Conservation (phyloP, 805 yeast genomes). For the Yarrowia deformans region DNA sequence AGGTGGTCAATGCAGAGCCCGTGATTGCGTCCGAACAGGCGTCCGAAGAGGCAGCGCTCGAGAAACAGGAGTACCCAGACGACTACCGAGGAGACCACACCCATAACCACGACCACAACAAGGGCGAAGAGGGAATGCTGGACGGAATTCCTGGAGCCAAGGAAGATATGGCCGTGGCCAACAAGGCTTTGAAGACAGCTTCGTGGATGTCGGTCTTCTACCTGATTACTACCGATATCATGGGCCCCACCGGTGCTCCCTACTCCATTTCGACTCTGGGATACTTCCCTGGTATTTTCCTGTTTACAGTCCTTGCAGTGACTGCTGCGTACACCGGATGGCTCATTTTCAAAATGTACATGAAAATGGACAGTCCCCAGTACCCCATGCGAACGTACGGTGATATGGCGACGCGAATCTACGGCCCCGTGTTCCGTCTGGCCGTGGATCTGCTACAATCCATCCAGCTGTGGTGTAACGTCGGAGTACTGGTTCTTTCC, state of each 20-base stretch:
- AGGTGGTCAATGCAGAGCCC: neutral
- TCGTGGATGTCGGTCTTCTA: conserved; percentile 52
- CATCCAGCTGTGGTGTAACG: conserved; percentile 56
- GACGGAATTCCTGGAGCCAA: conserved; percentile 36
- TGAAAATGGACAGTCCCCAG: conserved; percentile 54
- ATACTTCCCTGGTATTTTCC: conserved; percentile 56
- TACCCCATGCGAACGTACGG: conserved; percentile 56
- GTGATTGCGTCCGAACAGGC: neutral
- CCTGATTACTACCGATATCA: conserved; percentile 58
- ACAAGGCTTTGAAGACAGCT: conserved; percentile 44
- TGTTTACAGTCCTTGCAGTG: conserved; percentile 54
- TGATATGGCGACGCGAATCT: conserved; percentile 54
- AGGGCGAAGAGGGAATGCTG: neutral
- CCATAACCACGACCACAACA: neutral
- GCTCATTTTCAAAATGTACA: conserved; percentile 52
- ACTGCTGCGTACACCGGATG: conserved; percentile 56
- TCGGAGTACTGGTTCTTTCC: conserved; percentile 54
- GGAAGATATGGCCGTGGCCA: conserved; percentile 40
- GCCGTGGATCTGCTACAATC: conserved; percentile 53
- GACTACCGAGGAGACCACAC: conserved; percentile 35
- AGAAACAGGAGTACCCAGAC: conserved; percentile 12
- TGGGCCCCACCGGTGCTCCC: conserved; percentile 58
- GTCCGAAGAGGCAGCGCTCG: conserved; percentile 3
- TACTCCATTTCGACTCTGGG: conserved; percentile 57
- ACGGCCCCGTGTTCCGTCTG: conserved; percentile 51